A percentile compares a stretch with the other conserved stretches of the same genome.
phyloP scores from a whole-genome alignment of 2,329 filamentous ascomycete species.

The Claviceps sp. region DNA sequence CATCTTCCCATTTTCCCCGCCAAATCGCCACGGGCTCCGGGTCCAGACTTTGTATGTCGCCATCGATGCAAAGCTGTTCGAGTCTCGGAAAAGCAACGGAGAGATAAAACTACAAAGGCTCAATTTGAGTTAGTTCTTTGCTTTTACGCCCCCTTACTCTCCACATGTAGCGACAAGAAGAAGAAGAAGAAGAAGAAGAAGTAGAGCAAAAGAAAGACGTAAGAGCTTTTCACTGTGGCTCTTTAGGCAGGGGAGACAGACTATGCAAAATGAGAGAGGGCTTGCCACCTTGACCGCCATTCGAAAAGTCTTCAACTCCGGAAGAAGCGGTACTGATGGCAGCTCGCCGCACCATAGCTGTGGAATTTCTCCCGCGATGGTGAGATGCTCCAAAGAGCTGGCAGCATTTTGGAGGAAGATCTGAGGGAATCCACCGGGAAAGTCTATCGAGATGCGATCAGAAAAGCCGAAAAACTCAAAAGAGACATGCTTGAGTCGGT shows the following conservation, averaged over 20 bases:
- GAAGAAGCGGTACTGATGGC: slow-evolving; percentile 11
- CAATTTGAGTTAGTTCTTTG: background rate
- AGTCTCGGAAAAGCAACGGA: no score
- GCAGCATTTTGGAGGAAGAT: slow-evolving; percentile 6
- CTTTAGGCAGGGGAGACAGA: background rate
- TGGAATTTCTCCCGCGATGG: slow-evolving; percentile 11
- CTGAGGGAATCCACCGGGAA: slow-evolving; percentile 2
- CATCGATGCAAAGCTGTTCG: no score
- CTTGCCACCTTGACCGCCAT: slow-evolving; percentile 11
- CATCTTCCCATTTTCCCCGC: no score
- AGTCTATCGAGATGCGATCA: slow-evolving; percentile 3
- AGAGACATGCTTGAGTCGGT: slow-evolving; percentile 3
- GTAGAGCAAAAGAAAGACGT: no score
- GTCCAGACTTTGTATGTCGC: no score
- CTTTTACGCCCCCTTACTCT: background rate
- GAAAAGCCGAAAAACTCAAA: slow-evolving; percentile 3
- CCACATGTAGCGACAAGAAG: no score
- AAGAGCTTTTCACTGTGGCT: no score
- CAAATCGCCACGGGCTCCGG: no score
- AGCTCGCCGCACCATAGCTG: slow-evolving; percentile 8
- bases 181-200: no score
- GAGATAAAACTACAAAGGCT: no score
- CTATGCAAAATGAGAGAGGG: slow-evolving; percentile 1
- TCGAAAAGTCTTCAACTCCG: slow-evolving; percentile 16
- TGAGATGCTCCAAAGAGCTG: slow-evolving; percentile 4